These are phyloP conservation scores for Barbatosphaeria neglecta DNA, from an alignment of 495 filamentous ascomycete species.

Conservation along the genomic window DNA sequence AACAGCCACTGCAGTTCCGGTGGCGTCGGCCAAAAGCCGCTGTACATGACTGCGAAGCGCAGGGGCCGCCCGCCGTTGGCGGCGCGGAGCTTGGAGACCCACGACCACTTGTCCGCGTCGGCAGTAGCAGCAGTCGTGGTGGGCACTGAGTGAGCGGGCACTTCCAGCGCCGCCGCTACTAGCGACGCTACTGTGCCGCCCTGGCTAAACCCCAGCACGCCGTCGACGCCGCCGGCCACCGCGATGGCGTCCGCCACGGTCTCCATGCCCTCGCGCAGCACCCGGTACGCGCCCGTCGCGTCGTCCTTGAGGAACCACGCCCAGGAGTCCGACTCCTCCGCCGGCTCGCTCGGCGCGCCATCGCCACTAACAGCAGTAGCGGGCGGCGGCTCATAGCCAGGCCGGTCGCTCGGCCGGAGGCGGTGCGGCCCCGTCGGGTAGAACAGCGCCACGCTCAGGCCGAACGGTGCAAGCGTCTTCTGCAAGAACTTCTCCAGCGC, in stretches of 20 bases:
- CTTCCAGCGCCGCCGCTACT: slow-evolving; percentile 56
- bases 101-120: slow-evolving; percentile 14
- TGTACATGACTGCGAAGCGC: slow-evolving; percentile 70
- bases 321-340: slow-evolving; percentile 47
- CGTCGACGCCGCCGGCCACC: slow-evolving; percentile 53
- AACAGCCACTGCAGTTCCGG: slow-evolving; percentile 58
- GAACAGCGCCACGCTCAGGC: slow-evolving; percentile 42
- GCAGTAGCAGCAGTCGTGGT: slow-evolving; percentile 35
- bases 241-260: slow-evolving; percentile 46
- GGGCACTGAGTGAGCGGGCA: background rate
- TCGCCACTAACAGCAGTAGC: no score
- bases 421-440: slow-evolving; percentile 53
- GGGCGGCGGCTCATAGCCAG: slow-evolving; percentile 43
- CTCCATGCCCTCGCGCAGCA: slow-evolving; percentile 51
- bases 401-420: slow-evolving; percentile 57
- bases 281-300: slow-evolving; percentile 46
- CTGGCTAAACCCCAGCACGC: slow-evolving; percentile 67
- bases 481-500: slow-evolving; percentile 70
- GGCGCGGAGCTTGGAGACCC: slow-evolving; percentile 24
- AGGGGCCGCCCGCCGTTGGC: slow-evolving; percentile 46
- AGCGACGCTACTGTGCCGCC: slow-evolving; percentile 52
- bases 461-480: slow-evolving; percentile 54
- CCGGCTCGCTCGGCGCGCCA: slow-evolving; percentile 9
- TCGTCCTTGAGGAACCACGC: slow-evolving; percentile 77
- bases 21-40: slow-evolving; percentile 62